A percentile compares a stretch with the other conserved stretches of the same genome.
phyloP scores from a whole-genome alignment of 2,329 filamentous ascomycete genomes.

The Periconia digitata region DNA sequence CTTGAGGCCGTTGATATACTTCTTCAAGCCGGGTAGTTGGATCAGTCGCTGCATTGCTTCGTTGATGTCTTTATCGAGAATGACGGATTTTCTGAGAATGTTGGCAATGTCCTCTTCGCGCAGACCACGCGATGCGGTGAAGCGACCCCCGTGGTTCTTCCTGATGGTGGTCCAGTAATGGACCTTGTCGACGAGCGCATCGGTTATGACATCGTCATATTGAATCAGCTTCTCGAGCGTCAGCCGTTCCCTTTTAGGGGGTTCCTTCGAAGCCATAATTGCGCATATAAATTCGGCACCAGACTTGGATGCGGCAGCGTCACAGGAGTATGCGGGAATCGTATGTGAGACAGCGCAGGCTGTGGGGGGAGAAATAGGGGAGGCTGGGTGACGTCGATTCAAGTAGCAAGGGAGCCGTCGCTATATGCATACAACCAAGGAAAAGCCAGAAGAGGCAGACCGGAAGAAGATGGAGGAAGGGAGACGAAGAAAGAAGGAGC shows the following conservation, averaged over 20 bases:
- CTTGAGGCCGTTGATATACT: constrained; percentile 68
- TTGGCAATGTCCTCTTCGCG: constrained; percentile 63
- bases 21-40: constrained; percentile 70
- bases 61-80: constrained; percentile 71
- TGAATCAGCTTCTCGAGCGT: constrained; percentile 85
- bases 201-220: constrained; percentile 95
- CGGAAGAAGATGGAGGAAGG: constrained; percentile 4
- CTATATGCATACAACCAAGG: background rate
- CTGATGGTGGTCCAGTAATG: constrained; percentile 97
- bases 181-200: no score
- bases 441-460: constrained; percentile 6
- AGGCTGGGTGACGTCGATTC: constrained; percentile 35
- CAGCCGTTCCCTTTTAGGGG: constrained; percentile 68
- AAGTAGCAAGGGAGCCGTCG: constrained; percentile 1
- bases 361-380: constrained; percentile 16
- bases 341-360: background rate
- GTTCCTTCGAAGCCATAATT: constrained; percentile 48
- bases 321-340: no score
- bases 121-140: constrained; percentile 80
- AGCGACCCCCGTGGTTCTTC: constrained; percentile 84
- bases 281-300: constrained; percentile 13
- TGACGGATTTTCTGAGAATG: constrained; percentile 65
- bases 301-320: background rate
- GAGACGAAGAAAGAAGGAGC: constrained; percentile 26
- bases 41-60: constrained; percentile 74